Conservation (phyloP, 345 rosid genomes). For the Rhodamnia rubescens region DNA sequence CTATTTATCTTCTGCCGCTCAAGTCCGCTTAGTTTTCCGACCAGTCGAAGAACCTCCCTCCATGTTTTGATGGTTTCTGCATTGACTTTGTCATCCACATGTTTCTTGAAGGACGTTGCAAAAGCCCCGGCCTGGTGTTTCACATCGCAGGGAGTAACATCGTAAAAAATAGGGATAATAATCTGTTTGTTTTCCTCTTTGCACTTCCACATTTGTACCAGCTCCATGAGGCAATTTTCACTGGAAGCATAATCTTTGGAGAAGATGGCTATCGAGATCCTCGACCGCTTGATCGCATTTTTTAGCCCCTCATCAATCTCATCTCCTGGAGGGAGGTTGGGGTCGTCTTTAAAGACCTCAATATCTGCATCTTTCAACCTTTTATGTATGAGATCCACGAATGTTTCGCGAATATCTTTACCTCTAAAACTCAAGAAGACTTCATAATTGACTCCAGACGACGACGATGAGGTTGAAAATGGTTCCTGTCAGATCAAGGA, state of each 20-base stretch:
- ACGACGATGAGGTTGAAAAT: neutral
- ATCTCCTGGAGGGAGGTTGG: fast-evolving
- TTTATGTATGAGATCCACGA: neutral
- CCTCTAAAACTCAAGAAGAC: neutral
- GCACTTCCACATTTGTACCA: too few relatives aligned
- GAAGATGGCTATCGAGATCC: too few relatives aligned
- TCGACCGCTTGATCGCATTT: too few relatives aligned
- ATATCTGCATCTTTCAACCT: neutral
- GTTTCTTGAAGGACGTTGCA: fast-evolving
- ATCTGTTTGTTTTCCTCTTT: too few relatives aligned
- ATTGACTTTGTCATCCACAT: neutral
- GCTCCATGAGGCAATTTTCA: too few relatives aligned
- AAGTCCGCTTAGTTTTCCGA: neutral
- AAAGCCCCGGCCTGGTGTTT: neutral
- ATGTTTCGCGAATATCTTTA: fast-evolving
- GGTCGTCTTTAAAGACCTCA: fast-evolving
- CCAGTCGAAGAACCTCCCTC: neutral
- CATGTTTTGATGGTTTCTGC: neutral
- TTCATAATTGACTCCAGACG: fast-evolving
- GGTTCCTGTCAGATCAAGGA: neutral
- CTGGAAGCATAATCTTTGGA: too few relatives aligned
- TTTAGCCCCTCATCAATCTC: too few relatives aligned
- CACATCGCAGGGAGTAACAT: fast-evolving
- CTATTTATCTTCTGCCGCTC: too few relatives aligned
- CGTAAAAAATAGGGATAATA: too few relatives aligned